Percentiles rank a stretch among this genome's conserved stretches.
phyloP scores from a whole-genome alignment of 2,329 filamentous ascomycete genomes.

The Alternaria alternata region DNA sequence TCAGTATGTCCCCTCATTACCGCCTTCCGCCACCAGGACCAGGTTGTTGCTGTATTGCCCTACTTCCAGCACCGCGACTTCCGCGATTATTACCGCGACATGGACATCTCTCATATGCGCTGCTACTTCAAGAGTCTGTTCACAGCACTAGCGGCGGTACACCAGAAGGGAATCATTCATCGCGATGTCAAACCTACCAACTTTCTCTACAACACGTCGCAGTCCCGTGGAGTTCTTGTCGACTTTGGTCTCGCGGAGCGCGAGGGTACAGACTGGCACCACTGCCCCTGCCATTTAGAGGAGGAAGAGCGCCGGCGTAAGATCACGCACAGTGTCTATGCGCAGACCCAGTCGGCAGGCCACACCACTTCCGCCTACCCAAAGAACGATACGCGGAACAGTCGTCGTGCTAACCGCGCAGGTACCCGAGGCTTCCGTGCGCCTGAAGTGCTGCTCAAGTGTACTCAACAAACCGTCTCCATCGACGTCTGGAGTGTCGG shows the following conservation, averaged over 20 bases:
- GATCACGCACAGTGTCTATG: constrained; percentile 66
- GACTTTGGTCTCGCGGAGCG: constrained; percentile 96
- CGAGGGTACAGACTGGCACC: constrained; percentile 74
- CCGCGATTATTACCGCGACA: constrained; percentile 89
- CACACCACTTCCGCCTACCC: constrained; percentile 72
- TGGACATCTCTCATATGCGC: constrained; percentile 85
- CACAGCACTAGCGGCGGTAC: constrained; percentile 82
- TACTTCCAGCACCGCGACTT: constrained; percentile 98
- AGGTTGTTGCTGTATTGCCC: constrained; percentile 92
- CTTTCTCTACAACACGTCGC: constrained; percentile 87
- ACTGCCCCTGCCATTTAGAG: constrained; percentile 80
- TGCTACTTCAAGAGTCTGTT: constrained; percentile 91
- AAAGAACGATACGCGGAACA: constrained; percentile 86
- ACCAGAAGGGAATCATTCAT: constrained; percentile 85
- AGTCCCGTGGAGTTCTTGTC: constrained; percentile 88
- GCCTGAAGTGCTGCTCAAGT: constrained; percentile 96
- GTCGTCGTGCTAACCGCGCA: constrained; percentile 89
- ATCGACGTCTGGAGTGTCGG: constrained; percentile 98
- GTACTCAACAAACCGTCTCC: constrained; percentile 87
- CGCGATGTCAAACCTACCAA: constrained; percentile 98
- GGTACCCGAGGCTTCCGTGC: constrained; percentile 95
- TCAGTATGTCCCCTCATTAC: constrained; percentile 96
- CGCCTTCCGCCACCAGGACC: constrained; percentile 92
- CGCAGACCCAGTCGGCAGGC: constrained; percentile 58
- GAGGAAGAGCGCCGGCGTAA: constrained; percentile 66